phyloP scores from a whole-genome alignment of 2,329 filamentous ascomycete genomes.

The Paracamarosporium sp. region DNA sequence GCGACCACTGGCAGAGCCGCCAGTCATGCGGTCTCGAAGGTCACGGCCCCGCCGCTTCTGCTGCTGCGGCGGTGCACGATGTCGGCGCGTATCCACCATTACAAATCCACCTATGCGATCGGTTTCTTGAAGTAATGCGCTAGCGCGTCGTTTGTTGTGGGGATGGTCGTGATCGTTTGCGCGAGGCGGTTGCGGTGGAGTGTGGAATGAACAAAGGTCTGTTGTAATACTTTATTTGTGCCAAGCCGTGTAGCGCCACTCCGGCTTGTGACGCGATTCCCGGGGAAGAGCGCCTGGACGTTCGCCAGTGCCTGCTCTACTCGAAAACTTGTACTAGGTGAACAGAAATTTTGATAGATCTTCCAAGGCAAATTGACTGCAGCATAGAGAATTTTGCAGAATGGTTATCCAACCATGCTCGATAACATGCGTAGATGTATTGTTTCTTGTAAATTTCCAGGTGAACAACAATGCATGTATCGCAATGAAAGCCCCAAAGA shows the following conservation, averaged over 20 bases:
- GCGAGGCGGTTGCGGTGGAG: not conserved
- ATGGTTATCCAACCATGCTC: too few relatives aligned
- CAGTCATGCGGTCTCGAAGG: not conserved
- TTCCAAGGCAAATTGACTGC: too few relatives aligned
- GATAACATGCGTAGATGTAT: too few relatives aligned
- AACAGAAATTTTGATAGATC: too few relatives aligned
- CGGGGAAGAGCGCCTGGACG: slow-evolving; percentile 1
- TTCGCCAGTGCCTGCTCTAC: not conserved
- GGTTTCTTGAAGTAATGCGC: too few relatives aligned
- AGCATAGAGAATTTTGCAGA: too few relatives aligned
- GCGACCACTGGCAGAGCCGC: slow-evolving; percentile 18
- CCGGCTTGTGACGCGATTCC: not conserved
- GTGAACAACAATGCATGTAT: not conserved
- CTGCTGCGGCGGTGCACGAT: not conserved
- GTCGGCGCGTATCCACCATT: slow-evolving; percentile 1
- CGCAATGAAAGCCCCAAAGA: not conserved
- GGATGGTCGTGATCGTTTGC: not conserved
- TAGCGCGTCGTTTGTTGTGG: not conserved
- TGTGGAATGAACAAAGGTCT: not conserved
- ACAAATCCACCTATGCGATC: not conserved
- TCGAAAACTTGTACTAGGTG: too few relatives aligned
- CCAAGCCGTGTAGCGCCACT: not conserved
- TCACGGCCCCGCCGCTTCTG: not conserved
- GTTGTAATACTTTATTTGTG: not conserved
- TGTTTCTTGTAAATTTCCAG: not conserved